Conservation (phyloP, 495 filamentous ascomycete species). For the Talaromyces proteolyticus region DNA sequence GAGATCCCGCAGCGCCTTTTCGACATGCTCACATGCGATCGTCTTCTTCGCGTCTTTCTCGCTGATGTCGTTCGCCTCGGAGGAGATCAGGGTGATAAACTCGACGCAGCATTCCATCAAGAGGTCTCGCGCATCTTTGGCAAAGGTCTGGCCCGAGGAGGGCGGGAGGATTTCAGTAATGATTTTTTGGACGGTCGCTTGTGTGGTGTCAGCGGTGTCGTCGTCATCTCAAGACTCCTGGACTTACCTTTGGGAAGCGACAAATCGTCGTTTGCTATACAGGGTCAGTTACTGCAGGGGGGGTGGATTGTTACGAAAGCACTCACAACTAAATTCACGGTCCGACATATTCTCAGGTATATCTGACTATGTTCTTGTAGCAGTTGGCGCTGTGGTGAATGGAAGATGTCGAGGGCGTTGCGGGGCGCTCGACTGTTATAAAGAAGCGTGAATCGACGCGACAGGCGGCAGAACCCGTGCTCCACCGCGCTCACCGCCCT, state of each 20-base stretch:
- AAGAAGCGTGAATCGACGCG: too few relatives aligned
- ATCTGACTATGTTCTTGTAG: too few relatives aligned
- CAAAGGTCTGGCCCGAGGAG: slow-evolving; percentile 66
- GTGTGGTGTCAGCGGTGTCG: slow-evolving; percentile 5
- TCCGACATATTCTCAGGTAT: slow-evolving; percentile 64
- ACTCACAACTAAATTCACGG: slow-evolving; percentile 76
- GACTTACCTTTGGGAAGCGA: slow-evolving; percentile 85
- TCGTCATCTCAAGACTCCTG: not conserved
- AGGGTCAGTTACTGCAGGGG: too few relatives aligned
- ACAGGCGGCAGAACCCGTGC: slow-evolving; percentile 20
- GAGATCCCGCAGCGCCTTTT: slow-evolving; percentile 81
- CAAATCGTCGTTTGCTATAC: slow-evolving; percentile 77
- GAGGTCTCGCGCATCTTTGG: slow-evolving; percentile 88
- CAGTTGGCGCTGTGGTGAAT: too few relatives aligned
- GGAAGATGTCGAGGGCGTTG: slow-evolving; percentile 11
- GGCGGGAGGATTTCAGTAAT: slow-evolving; percentile 85
- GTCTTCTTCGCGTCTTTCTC: slow-evolving; percentile 99
- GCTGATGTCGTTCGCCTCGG: slow-evolving; percentile 96
- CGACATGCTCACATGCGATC: slow-evolving; percentile 93
- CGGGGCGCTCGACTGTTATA: slow-evolving; percentile 9
- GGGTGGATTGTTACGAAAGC: not conserved
- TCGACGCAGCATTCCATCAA: slow-evolving; percentile 99
- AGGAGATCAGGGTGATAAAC: slow-evolving; percentile 96
- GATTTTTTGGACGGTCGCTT: slow-evolving; percentile 97
- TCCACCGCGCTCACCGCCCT: slow-evolving; percentile 1